phyloP scores from a whole-genome alignment of 495 filamentous ascomycete genomes.

The Oidiodendron maius region DNA sequence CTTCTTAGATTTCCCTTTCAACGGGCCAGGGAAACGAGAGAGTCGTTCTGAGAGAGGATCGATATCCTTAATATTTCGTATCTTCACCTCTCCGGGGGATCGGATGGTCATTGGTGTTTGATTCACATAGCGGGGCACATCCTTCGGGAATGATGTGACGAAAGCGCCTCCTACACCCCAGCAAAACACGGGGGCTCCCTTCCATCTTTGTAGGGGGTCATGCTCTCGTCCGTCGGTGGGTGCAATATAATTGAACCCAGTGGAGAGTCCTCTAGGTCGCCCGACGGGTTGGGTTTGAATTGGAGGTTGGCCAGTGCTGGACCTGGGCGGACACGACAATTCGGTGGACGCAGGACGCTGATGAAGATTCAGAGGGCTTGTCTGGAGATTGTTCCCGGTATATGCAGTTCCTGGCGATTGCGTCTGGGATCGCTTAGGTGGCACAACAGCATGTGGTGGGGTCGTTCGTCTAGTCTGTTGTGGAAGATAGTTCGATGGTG shows the following conservation, averaged over 20 bases:
- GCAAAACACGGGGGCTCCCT: constrained; percentile 74
- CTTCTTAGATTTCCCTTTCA: constrained; percentile 87
- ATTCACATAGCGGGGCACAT: constrained; percentile 80
- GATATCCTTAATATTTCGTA: constrained; percentile 62
- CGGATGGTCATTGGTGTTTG: constrained; percentile 74
- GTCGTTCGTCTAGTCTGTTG: constrained; percentile 29
- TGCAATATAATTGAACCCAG: constrained; percentile 45
- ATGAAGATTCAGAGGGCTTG: constrained; percentile 24
- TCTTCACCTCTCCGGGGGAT: constrained; percentile 76
- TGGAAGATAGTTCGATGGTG: constrained; percentile 39
- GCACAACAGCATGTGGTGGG: constrained; percentile 28
- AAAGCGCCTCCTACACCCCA: constrained; percentile 86
- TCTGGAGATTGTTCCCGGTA: constrained; percentile 20
- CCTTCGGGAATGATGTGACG: constrained; percentile 80
- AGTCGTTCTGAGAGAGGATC: constrained; percentile 63
- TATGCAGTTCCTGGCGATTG: constrained; percentile 64
- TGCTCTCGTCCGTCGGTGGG: constrained; percentile 76
- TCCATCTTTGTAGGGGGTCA: constrained; percentile 83
- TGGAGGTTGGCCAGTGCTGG: constrained; percentile 8
- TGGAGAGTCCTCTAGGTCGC: constrained; percentile 29
- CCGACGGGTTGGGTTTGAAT: constrained; percentile 16
- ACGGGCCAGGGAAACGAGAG: constrained; percentile 80
- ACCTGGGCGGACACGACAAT: constrained; percentile 14
- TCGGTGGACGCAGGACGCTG: constrained; percentile 31
- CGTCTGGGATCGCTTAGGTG: constrained; percentile 68